Conservation (phyloP, 371 early-diverging fungal genomes). For the Smittium culicis region DNA sequence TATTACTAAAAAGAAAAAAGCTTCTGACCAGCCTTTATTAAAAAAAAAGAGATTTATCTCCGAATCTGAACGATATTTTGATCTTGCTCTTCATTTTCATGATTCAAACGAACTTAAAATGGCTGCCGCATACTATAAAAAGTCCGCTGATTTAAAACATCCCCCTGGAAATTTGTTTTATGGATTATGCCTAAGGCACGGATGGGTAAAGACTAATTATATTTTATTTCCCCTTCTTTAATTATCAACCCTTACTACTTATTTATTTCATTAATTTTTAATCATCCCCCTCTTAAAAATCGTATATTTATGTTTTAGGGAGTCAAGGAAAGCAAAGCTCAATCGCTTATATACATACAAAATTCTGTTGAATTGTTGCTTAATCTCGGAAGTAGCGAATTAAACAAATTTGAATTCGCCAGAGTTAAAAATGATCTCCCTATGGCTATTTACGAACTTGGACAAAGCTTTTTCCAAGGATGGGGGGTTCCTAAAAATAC, state of each 20-base stretch:
- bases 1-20: neutral
- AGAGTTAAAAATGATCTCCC: conserved; percentile 45
- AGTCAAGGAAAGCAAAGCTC: conserved; percentile 42
- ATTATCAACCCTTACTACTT: too few relatives aligned
- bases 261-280: neutral
- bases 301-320: conserved; percentile 20
- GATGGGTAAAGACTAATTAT: conserved; percentile 56
- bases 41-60: neutral
- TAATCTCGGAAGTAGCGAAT: conserved; percentile 24
- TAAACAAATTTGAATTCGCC: conserved; percentile 22
- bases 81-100: conserved; percentile 36
- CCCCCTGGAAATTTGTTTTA: conserved; percentile 71
- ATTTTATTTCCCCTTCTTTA: neutral
- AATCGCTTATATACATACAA: conserved; percentile 58
- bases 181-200: conserved; percentile 76
- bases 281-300: neutral
- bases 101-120: conserved; percentile 58
- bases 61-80: neutral
- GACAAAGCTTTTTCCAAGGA: conserved; percentile 72
- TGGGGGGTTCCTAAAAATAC: conserved; percentile 80
- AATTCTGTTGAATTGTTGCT: conserved; percentile 64
- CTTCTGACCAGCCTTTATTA: neutral
- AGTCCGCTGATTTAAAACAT: conserved; percentile 55
- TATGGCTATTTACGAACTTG: conserved; percentile 76
- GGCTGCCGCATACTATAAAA: conserved; percentile 64